A percentile compares a stretch with the other conserved stretches of the same genome.
phyloP scores from a whole-genome alignment of 1,284 basidiomycete species.

The Paramarasmius palmivorus region DNA sequence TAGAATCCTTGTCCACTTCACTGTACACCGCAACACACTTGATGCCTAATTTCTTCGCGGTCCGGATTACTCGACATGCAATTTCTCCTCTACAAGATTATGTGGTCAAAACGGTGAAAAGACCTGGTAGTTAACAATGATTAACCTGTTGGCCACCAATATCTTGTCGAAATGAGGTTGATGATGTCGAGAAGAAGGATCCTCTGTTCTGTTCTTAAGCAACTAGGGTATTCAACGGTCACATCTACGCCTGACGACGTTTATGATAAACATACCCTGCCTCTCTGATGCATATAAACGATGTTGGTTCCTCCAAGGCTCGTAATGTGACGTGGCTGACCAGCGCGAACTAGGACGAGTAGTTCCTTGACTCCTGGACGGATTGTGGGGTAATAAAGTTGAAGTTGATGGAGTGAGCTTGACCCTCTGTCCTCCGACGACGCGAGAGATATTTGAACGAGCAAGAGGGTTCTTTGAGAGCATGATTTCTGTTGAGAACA shows the following conservation, averaged over 20 bases:
- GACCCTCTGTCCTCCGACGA: no score
- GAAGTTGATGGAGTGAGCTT: no score
- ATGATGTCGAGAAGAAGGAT: background rate
- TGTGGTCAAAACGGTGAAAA: background rate
- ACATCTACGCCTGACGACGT: no score
- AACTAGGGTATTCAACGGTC: no score
- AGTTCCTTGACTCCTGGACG: no score
- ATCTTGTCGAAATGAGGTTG: constrained; percentile 73
- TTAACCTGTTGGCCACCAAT: constrained; percentile 79
- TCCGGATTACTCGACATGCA: constrained; percentile 89
- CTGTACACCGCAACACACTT: constrained; percentile 91
- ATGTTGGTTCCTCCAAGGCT: background rate
- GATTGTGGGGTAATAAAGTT: no score
- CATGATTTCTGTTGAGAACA: no score
- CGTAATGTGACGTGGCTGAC: constrained; percentile 1
- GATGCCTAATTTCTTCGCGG: constrained; percentile 86
- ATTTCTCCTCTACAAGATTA: constrained; percentile 77
- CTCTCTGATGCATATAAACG: background rate
- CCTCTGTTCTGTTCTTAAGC: no score
- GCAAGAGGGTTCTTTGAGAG: no score
- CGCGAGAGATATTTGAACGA: no score
- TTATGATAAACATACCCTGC: no score
- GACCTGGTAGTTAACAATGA: background rate
- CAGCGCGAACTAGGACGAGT: no score
- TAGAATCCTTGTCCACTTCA: constrained; percentile 75